These are phyloP conservation scores for Nectriaceae sp. DNA, from an alignment of 2,329 filamentous ascomycete genomes.

Conservation along the genomic window DNA sequence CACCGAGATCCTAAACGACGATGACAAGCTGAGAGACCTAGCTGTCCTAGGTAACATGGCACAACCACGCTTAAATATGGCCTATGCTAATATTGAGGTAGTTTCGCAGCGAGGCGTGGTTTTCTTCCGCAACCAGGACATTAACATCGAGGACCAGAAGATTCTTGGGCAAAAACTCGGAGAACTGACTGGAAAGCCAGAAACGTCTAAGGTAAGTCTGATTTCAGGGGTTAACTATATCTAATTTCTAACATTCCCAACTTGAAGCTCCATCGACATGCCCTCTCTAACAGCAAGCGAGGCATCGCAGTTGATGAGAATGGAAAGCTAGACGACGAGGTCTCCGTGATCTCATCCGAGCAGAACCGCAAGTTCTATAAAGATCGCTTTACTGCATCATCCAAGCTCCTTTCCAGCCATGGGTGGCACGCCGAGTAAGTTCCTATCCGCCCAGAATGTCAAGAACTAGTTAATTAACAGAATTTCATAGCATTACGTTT, in stretches of 20 bases:
- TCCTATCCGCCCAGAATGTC: not conserved
- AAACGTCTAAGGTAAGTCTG: not conserved
- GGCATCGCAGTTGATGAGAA: constrained; percentile 41
- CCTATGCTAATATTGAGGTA: not conserved
- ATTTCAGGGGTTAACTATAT: not conserved
- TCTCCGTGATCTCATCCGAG: constrained; percentile 57
- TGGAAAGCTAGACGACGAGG: constrained; percentile 55
- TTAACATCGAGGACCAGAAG: constrained; percentile 57
- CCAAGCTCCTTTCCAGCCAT: constrained; percentile 33
- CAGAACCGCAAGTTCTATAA: constrained; percentile 52
- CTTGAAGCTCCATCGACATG: constrained; percentile 44
- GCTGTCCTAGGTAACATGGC: constrained; percentile 42
- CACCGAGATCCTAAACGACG: constrained; percentile 34
- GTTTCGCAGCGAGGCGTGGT: not conserved
- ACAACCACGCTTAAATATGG: not conserved
- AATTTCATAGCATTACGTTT: constrained; percentile 42
- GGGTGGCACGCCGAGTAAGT: constrained; percentile 50
- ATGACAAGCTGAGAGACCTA: constrained; percentile 55
- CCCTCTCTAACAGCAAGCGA: constrained; percentile 49
- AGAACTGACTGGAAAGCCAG: constrained; percentile 14
- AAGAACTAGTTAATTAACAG: not conserved
- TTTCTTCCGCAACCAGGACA: constrained; percentile 48
- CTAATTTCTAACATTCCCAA: not conserved
- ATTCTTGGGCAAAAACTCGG: constrained; percentile 24
- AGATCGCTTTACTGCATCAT: not conserved